Percentiles rank a stretch among this genome's conserved stretches.
Conservation (phyloP, 441 rosid species). For the Biscutella laevigata region DNA sequence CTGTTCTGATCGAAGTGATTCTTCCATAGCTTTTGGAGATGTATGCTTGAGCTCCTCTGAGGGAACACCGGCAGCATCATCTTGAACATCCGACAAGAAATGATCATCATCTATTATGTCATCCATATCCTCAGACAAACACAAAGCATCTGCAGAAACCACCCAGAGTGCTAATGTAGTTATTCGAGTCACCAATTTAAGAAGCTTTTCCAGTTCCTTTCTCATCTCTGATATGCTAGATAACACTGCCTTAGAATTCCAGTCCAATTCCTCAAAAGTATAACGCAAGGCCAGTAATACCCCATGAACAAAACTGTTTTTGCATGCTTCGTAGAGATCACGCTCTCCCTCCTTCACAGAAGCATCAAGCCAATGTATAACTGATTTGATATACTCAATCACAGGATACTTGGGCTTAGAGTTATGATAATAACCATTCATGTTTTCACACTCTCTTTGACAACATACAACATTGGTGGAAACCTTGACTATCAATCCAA, state of each 20-base stretch:
- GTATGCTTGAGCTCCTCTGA: slow-evolving; percentile 35
- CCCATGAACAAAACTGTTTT: slow-evolving; percentile 88
- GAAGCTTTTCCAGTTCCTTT: slow-evolving; percentile 57
- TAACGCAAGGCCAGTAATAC: slow-evolving; percentile 76
- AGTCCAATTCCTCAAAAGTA: slow-evolving; percentile 92
- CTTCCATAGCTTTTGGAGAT: slow-evolving; percentile 32
- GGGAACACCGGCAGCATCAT: slow-evolving; percentile 29
- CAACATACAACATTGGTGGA: slow-evolving; percentile 45
- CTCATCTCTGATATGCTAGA: slow-evolving; percentile 63
- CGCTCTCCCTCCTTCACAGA: slow-evolving; percentile 70
- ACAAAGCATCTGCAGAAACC: slow-evolving; percentile 94
- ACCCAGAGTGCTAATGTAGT: slow-evolving; percentile 93
- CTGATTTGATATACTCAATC: slow-evolving; percentile 61
- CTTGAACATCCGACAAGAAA: slow-evolving; percentile 39
- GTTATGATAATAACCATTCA: slow-evolving; percentile 28
- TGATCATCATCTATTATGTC: slow-evolving; percentile 64
- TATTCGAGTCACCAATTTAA: slow-evolving; percentile 66
- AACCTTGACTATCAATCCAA: slow-evolving; percentile 65
- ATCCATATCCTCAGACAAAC: slow-evolving; percentile 74
- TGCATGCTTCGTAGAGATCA: slow-evolving; percentile 82
- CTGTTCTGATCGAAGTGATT: slow-evolving; percentile 54
- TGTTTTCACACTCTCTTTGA: slow-evolving; percentile 31
- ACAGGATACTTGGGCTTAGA: slow-evolving; percentile 39
- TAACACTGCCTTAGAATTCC: slow-evolving; percentile 65
- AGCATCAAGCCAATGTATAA: slow-evolving; percentile 69